Conservation (phyloP, 768 basidiomycete genomes). For the Butyriboletus loyo region DNA sequence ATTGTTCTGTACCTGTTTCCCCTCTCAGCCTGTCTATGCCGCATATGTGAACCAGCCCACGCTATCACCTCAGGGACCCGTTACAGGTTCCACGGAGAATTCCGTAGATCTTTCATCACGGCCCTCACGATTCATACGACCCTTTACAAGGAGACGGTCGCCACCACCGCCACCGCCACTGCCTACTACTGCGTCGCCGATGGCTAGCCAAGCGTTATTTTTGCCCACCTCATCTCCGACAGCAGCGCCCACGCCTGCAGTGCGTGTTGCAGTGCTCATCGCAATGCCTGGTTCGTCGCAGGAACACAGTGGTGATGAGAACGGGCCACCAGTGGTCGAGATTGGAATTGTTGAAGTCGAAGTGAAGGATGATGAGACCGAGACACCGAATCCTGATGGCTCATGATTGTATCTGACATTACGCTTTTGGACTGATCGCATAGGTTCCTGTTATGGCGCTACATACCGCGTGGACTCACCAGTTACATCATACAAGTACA, state of each 20-base stretch:
- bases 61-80: slow-evolving; percentile 3
- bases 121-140: slow-evolving; percentile 12
- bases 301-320: slow-evolving; percentile 16
- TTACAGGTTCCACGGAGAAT: neutral
- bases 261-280: slow-evolving; percentile 42
- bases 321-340: slow-evolving; percentile 33
- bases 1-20: neutral
- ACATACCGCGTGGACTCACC: slow-evolving; percentile 3
- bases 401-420: slow-evolving; percentile 7
- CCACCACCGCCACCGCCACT: slow-evolving; percentile 17
- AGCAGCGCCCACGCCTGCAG: slow-evolving; percentile 14
- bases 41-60: slow-evolving; percentile 15
- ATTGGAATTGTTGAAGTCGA: slow-evolving; percentile 28
- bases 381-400: neutral
- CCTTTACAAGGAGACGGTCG: slow-evolving; percentile 15
- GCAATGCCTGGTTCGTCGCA: slow-evolving; percentile 37
- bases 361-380: slow-evolving; percentile 3
- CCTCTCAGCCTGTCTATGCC: slow-evolving; percentile 24
- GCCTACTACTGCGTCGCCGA: slow-evolving; percentile 2
- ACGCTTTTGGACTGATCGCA: slow-evolving; percentile 2
- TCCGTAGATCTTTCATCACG: slow-evolving; percentile 5
- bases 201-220: neutral
- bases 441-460: neutral
- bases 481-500: neutral
- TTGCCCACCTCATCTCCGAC: slow-evolving; percentile 10